A percentile compares a stretch with the other conserved stretches of the same genome.
These are phyloP conservation scores for Fragilaria crotonensis DNA, from an alignment of 108 stramenopile species.

Conservation along the genomic window DNA sequence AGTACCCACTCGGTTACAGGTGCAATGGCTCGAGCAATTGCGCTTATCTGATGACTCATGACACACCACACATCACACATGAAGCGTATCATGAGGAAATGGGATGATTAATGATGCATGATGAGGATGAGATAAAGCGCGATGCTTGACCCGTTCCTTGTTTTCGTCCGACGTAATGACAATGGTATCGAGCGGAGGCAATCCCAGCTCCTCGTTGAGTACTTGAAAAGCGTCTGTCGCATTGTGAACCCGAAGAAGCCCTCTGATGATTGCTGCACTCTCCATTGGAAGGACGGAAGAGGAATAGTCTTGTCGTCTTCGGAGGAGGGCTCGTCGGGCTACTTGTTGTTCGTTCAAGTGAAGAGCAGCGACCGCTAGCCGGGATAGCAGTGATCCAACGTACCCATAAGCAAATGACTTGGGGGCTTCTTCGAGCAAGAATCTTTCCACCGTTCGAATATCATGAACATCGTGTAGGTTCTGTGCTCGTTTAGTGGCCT, in stretches of 20 bases:
- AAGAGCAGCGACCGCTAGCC: conserved; percentile 75
- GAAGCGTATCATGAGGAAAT: no score
- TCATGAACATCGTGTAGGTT: conserved; percentile 69
- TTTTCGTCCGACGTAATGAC: conserved; percentile 14
- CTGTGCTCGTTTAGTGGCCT: conserved; percentile 63
- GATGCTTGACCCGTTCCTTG: conserved; percentile 39
- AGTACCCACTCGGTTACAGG: no score
- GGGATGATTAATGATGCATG: no score
- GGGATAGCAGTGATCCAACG: conserved; percentile 65
- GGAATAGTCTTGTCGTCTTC: conserved; percentile 42
- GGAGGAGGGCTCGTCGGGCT: conserved; percentile 53
- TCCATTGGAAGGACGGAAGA: conserved; percentile 67
- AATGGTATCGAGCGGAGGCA: conserved; percentile 45
- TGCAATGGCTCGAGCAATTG: no score
- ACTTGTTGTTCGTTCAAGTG: conserved; percentile 56
- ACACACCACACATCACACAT: no score
- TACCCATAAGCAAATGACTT: conserved; percentile 62
- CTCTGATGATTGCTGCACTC: conserved; percentile 70
- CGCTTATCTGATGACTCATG: no score
- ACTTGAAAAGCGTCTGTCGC: conserved; percentile 62
- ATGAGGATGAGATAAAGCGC: conserved; percentile 64
- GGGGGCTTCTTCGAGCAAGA: conserved; percentile 63
- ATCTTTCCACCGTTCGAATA: conserved; percentile 52
- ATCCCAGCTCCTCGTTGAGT: conserved; percentile 61
- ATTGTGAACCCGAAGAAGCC: conserved; percentile 54